Evolutionary conservation across 805 yeast species (phyloP).

Genomic region (Hanseniaspora lachancei): DNA sequence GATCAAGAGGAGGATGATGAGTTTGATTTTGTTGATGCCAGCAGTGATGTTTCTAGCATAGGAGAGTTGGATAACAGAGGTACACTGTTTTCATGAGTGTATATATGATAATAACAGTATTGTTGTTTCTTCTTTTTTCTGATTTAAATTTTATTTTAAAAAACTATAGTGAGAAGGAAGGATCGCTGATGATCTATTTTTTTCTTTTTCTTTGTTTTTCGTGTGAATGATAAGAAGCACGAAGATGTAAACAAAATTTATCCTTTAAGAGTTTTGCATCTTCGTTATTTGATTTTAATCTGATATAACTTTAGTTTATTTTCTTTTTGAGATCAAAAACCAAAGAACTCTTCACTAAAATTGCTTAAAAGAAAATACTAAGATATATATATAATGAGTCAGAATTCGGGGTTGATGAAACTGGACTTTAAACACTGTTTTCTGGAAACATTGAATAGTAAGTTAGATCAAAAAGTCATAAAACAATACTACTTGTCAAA

Average conservation of each 20-base stretch:
- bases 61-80: constrained; percentile 13
- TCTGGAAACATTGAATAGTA: not conserved
- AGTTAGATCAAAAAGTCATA: not conserved
- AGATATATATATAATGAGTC: not conserved
- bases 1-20: not conserved
- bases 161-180: too few species aligned
- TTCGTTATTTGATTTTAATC: too few species aligned
- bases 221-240: too few species aligned
- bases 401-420: not conserved
- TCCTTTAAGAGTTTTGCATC: too few species aligned
- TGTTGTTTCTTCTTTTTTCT: not conserved
- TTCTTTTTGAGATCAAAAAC: too few species aligned
- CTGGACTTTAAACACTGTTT: not conserved
- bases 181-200: too few species aligned
- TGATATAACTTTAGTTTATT: too few species aligned
- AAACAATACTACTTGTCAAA: not conserved
- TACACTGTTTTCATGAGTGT: not conserved
- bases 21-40: constrained; percentile 11
- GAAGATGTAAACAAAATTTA: too few species aligned
- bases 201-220: too few species aligned
- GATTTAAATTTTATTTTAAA: not conserved
- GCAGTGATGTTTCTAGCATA: constrained; percentile 12
- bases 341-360: too few species aligned
- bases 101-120: not conserved
- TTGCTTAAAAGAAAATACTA: too few species aligned